Conservation (phyloP, 1,284 basidiomycete genomes). For the Ceratobasidium sp. region DNA sequence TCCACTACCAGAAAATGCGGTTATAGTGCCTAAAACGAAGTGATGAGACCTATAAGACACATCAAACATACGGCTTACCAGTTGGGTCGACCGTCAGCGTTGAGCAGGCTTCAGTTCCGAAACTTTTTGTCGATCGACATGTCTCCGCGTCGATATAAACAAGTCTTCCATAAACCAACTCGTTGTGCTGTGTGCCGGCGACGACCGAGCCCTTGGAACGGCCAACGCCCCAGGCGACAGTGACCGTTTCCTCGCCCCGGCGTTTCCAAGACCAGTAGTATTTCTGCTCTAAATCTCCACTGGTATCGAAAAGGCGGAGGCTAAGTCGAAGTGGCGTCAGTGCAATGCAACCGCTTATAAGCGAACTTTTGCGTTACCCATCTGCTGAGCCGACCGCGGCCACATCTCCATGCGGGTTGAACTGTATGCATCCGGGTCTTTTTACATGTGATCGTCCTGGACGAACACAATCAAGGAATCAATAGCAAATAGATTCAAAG, state of each 20-base stretch:
- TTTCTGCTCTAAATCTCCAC: neutral
- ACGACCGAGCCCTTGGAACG: constrained; percentile 3
- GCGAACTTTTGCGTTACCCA: neutral
- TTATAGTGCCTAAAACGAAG: constrained; percentile 9
- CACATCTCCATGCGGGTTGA: constrained; percentile 1
- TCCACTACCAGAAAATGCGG: constrained; percentile 29
- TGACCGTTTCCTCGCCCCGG: constrained; percentile 20
- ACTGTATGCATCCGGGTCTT: constrained; percentile 14
- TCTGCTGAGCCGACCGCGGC: constrained; percentile 14
- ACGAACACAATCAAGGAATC: neutral
- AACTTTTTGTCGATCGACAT: neutral
- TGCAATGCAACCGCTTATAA: neutral
- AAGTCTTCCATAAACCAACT: neutral
- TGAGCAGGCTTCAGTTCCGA: constrained; percentile 4
- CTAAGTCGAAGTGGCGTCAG: neutral
- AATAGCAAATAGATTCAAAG: neutral
- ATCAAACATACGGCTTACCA: neutral
- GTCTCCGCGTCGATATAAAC: constrained; percentile 5
- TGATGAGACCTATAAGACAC: neutral
- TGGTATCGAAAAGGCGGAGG: constrained; percentile 15
- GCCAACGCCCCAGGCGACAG: constrained; percentile 18
- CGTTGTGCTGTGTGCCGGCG: constrained; percentile 25
- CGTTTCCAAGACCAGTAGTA: constrained; percentile 11
- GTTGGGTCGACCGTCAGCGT: constrained; percentile 25
- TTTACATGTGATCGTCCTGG: neutral